Base-by-base conservation (phyloP, 345 rosid genomes). In the Salix suchowensis region DNA sequence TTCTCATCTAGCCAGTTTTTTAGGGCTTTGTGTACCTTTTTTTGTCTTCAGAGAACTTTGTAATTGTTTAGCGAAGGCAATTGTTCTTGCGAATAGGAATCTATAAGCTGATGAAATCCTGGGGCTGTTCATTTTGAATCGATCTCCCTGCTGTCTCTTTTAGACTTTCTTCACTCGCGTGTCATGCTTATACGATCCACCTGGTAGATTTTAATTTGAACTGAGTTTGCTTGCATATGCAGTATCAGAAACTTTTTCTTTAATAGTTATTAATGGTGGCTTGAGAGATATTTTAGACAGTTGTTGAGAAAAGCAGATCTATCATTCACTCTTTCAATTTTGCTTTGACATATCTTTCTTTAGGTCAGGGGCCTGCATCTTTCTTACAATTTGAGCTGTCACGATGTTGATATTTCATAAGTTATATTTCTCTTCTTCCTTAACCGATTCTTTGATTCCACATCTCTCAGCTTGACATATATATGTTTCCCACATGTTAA, bases 351-450 rank as follows among this genome's bases (percentile, higher is more conserved):
- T 36, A 37, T 69, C 6, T n/a, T n/a, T 54, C 37, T 39, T 54
- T 1, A 4, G 73, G 77, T 21, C 13, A 28, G 46, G 32, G 71
- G 42, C 18, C 15, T 77, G 52, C 42, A 36, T 77, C 26, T 19
- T 28, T 11, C 39, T 34, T 52, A 10, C 70, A 52, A 73, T 60
- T 39, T 78, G 83, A 82, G 81, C 82, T 85, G 88, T 64, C 76
- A 21, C 60, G 87, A 82, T 62, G 87, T 82, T 70, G 87, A 83
- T 78, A 44, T 82, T 54, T 71, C 76, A 58, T 50, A 4, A 30
- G 68, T 62, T 23, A 46, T 23, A 46, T 68, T 79, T 70, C 40
- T 75, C 48, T 26, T 11, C 23, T 39, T 13, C 24, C 52, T n/a
- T 24, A 6, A 23, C 5, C 24, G 3, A 52, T 65, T 61, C 42